Evolutionary conservation across 371 early-diverging fungal genomes (phyloP), one percentile per base, ranked within the genome.

Genomic region (Mortierella sp.): DNA sequence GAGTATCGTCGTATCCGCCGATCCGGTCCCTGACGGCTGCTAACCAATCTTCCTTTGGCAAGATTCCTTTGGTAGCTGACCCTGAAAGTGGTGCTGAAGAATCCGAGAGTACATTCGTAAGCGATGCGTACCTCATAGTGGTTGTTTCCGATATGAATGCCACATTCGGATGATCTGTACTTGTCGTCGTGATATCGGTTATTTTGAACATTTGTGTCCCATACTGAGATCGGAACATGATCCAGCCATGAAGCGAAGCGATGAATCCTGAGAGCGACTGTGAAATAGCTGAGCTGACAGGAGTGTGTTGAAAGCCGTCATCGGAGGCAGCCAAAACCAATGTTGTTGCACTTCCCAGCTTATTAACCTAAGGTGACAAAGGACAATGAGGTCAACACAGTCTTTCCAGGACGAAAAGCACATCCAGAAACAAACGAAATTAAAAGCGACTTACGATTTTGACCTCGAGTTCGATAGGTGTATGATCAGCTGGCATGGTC

Each of bases 1-100:
- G 48, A 10, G 81, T 24, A 14, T 62, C 79, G 45, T 79, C 64
- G 48, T 73, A 82, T 2, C 87, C 87, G 2, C 87, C 87, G 54
- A 85, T 78, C 21, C 67, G 72, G 4, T 41, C 38, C 23, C 43
- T 58, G n/a, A 83, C 80, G 18, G 58, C 55, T 6, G 61, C 50
- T 18, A 79, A 58, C 86, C 86, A 86, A 9, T 64, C 56, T 4
- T 50, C 42, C 39, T 58, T 61, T 21, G 70, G 19, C 1, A 58
- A 30, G 24, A 62, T 13, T 2, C n/a, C 9, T 28, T 30, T 34
- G 12, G 23, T 18, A 5, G 28, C 9, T 19, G 46, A 26, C 23
- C 3, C 19, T 27, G 50, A 41, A 2, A 13, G n/a, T 23, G 16
- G n/a, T 23, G 16, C 39, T 13, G 54, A 30, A 18, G 27, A 14